Base-by-base conservation (phyloP, 2,329 filamentous ascomycete species). In the Phaeosphaeria sp. region DNA sequence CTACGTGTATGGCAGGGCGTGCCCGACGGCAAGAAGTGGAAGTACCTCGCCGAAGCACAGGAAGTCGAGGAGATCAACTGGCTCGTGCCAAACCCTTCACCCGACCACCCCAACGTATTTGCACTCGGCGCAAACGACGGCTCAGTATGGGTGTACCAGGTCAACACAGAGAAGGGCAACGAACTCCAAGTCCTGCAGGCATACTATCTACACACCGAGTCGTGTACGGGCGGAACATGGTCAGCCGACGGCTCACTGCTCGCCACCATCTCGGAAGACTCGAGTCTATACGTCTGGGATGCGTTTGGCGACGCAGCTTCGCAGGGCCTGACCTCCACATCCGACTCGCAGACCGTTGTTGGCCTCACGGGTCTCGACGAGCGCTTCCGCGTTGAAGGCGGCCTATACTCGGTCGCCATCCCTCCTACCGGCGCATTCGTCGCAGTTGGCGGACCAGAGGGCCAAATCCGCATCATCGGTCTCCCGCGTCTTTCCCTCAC, bases 41-140 rank as follows among this genome's bases (percentile, higher is more conserved):
- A 84, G 46, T 90, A 91, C 70, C 78, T 96, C 9, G 90, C 85
- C 54, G 91, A 95, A 72, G 86, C 88, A 2, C 90, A 93, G 71
- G 95, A 99, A 77, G 94, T 97, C 10, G 90, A 96, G 68, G 94
- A 98, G 79, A 90, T 99, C 72, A 96, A 95, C 81, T 99, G 94
- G 93, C 79, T 98, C 33, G 79, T 83, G 0, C 80, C 92, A 0
- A 96, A 91, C 73, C 93, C 93, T 0, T 83, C 89, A 60, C 77
- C 87, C 13, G 80, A 83, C 6, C 87, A 91, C 73, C 86, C 90
- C 59, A 96, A 97, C 79, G 88, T 92, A 9, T 75, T 99, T 61
- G 95, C 95, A 0, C 81, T 99, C 7, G 95, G 95, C 56, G 93
- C 93, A 33, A 90, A 86, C 36, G 93, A 99, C 74, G 95, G 95